Evolutionary conservation across 164 flowering plant species (phyloP).

Genomic region (Nymphaea colorata): DNA sequence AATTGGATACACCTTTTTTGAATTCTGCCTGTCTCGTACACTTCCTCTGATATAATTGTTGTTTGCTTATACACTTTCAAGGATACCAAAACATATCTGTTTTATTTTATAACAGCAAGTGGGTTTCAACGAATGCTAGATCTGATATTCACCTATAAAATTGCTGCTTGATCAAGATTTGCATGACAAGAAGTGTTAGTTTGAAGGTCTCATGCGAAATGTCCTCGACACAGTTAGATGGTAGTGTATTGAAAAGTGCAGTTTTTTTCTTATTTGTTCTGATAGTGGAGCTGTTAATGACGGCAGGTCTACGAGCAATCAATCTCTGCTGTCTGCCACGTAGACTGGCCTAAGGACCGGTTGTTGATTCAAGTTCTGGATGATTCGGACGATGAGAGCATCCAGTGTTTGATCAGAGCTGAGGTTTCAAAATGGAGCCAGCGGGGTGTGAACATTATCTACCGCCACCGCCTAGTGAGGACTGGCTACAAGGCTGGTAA

Average conservation of each 20-base stretch:
- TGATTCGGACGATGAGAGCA: slow-evolving; percentile 77
- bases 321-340: slow-evolving; percentile 77
- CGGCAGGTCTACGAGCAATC: slow-evolving; percentile 93
- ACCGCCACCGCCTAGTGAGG: slow-evolving; percentile 67
- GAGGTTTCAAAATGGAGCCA: slow-evolving; percentile 86
- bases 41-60: too few relatives aligned
- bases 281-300: background rate
- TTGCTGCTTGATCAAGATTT: too few relatives aligned
- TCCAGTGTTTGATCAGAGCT: slow-evolving; percentile 62
- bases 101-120: background rate
- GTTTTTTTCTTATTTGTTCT: background rate
- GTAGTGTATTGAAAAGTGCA: too few relatives aligned
- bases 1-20: background rate
- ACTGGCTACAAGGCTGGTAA: slow-evolving; percentile 97
- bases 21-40: background rate
- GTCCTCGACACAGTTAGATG: too few relatives aligned
- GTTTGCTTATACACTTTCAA: background rate
- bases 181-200: too few relatives aligned
- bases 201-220: too few relatives aligned
- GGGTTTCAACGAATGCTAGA: background rate
- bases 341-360: slow-evolving; percentile 85
- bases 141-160: too few relatives aligned
- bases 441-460: slow-evolving; percentile 66
- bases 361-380: slow-evolving; percentile 78
- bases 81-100: slow-evolving; percentile 4